Percentiles rank a stretch among this genome's conserved stretches.
Evolutionary conservation across 2,329 filamentous ascomycete genomes (phyloP).

Genomic region (Beauveria sp.): DNA sequence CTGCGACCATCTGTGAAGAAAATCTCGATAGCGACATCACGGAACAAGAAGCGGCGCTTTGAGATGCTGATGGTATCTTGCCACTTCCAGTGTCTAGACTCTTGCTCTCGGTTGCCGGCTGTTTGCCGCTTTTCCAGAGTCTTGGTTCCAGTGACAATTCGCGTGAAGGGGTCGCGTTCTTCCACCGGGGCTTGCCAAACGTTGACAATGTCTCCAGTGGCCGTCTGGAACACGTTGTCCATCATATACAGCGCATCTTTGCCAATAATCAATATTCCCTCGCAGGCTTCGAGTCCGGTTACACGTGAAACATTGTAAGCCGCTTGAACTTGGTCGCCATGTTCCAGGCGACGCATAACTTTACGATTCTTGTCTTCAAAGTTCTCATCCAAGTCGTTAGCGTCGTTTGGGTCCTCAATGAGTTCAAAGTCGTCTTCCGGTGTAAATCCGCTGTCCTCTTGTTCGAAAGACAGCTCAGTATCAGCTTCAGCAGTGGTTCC

Average conservation of each 20-base stretch:
- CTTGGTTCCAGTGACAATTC: constrained; percentile 72
- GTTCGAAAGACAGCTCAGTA: constrained; percentile 10
- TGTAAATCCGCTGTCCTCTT: constrained; percentile 25
- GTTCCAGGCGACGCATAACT: constrained; percentile 88
- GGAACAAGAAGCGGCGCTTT: constrained; percentile 88
- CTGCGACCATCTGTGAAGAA: constrained; percentile 97
- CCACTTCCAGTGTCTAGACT: constrained; percentile 89
- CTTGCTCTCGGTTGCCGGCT: constrained; percentile 56
- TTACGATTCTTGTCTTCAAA: constrained; percentile 98
- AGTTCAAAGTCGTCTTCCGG: constrained; percentile 93
- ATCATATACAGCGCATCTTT: constrained; percentile 90
- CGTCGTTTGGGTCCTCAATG: constrained; percentile 84
- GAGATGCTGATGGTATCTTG: constrained; percentile 90
- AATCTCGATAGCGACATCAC: constrained; percentile 91
- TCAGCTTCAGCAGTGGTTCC: neutral
- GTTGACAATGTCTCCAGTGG: constrained; percentile 93
- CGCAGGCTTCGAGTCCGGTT: constrained; percentile 84
- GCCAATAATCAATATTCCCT: constrained; percentile 87
- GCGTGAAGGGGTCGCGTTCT: constrained; percentile 90
- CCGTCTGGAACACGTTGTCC: constrained; percentile 91
- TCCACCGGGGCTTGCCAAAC: constrained; percentile 89
- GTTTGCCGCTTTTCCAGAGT: constrained; percentile 53
- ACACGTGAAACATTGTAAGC: constrained; percentile 95
- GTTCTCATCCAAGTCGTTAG: constrained; percentile 62
- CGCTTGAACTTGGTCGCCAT: constrained; percentile 84